phyloP scores from a whole-genome alignment of 2,329 filamentous ascomycete species.

The Aureobasidium subglaciale region DNA sequence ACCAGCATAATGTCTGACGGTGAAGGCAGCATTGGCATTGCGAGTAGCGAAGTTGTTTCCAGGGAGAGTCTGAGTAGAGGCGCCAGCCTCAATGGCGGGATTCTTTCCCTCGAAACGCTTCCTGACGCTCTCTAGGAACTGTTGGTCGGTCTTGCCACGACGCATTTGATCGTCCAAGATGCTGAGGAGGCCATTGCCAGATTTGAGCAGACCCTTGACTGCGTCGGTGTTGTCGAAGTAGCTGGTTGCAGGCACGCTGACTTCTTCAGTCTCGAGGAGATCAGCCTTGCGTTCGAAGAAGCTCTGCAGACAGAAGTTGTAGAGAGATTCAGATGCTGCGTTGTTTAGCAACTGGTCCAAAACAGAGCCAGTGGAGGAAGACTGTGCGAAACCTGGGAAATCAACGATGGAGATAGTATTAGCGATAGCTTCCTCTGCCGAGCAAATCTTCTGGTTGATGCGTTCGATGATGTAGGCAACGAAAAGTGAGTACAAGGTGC shows the following conservation, averaged over 20 bases:
- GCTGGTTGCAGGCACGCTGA: slow-evolving; percentile 80
- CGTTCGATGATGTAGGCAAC: slow-evolving; percentile 91
- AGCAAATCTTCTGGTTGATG: slow-evolving; percentile 84
- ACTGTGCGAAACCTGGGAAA: slow-evolving; percentile 89
- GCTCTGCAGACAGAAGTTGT: slow-evolving; percentile 87
- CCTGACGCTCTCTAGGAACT: slow-evolving; percentile 81
- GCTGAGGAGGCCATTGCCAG: slow-evolving; percentile 84
- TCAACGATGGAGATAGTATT: slow-evolving; percentile 95
- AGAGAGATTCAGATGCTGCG: slow-evolving; percentile 82
- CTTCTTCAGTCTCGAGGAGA: slow-evolving; percentile 87
- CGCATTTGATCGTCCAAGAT: slow-evolving; percentile 95
- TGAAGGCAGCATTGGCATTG: slow-evolving; percentile 74
- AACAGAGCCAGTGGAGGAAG: slow-evolving; percentile 71
- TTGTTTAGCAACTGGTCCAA: slow-evolving; percentile 94
- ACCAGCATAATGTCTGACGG: slow-evolving; percentile 89
- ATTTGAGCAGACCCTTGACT: slow-evolving; percentile 82
- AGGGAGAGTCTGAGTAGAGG: slow-evolving; percentile 66
- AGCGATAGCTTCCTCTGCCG: slow-evolving; percentile 75
- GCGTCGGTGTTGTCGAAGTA: slow-evolving; percentile 98
- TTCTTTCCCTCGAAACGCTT: slow-evolving; percentile 96
- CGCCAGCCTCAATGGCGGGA: slow-evolving; percentile 73
- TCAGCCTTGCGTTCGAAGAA: slow-evolving; percentile 96
- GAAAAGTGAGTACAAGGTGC: slow-evolving; percentile 86
- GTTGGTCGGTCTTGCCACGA: slow-evolving; percentile 78
- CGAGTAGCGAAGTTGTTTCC: slow-evolving; percentile 86